phyloP scores from a whole-genome alignment of 768 basidiomycete species.

The Leucocoprinus sp. region DNA sequence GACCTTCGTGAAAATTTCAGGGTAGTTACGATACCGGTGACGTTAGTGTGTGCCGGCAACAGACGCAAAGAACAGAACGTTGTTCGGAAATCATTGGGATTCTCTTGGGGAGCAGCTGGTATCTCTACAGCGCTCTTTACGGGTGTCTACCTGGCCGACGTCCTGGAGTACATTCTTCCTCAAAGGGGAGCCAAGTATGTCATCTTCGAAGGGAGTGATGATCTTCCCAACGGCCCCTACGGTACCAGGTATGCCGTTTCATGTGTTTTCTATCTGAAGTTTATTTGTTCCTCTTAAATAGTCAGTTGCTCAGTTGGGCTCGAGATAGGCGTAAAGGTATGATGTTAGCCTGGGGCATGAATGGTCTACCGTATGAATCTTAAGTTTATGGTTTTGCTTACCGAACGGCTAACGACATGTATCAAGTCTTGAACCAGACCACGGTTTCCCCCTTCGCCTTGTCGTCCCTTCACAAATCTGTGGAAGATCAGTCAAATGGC shows the following conservation, averaged over 20 bases:
- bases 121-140: slow-evolving; percentile 51
- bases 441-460: slow-evolving; percentile 59
- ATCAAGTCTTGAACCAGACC: slow-evolving; percentile 44
- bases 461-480: slow-evolving; percentile 59
- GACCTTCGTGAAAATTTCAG: slow-evolving; percentile 39
- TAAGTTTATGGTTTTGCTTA: neutral
- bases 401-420: neutral
- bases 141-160: slow-evolving; percentile 48
- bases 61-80: slow-evolving; percentile 61
- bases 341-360: slow-evolving; percentile 50
- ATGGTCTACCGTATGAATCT: slow-evolving; percentile 33
- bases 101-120: slow-evolving; percentile 46
- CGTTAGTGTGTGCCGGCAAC: slow-evolving; percentile 58
- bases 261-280: neutral
- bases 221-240: slow-evolving; percentile 51
- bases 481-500: slow-evolving; percentile 54
- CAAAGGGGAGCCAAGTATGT: slow-evolving; percentile 36
- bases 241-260: slow-evolving; percentile 31
- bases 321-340: slow-evolving; percentile 37
- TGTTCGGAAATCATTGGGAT: slow-evolving; percentile 46
- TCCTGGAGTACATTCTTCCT: slow-evolving; percentile 40
- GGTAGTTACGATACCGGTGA: slow-evolving; percentile 50
- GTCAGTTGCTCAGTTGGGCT: slow-evolving; percentile 38
- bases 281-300: slow-evolving; percentile 10
- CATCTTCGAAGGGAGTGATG: slow-evolving; percentile 52